Evolutionary conservation across 2,329 filamentous ascomycete species (phyloP).

Genomic region (Fusarium subtropicale): DNA sequence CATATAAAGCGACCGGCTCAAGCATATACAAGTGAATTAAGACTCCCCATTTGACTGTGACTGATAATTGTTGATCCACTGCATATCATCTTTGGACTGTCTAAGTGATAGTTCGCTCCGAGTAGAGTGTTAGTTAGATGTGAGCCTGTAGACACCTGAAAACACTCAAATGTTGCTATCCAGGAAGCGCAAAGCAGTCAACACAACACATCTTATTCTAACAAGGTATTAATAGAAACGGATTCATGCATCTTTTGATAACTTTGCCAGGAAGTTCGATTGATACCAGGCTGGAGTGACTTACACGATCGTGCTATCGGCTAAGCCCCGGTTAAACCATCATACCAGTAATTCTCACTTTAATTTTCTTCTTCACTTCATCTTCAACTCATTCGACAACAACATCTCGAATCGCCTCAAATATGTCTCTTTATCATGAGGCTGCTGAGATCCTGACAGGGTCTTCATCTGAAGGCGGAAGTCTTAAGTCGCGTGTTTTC

Average conservation of each 20-base stretch:
- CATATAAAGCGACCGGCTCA: not conserved
- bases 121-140: not conserved
- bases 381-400: not conserved
- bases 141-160: not conserved
- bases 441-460: slow-evolving; percentile 79
- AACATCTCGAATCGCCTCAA: slow-evolving; percentile 7
- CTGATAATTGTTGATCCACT: not conserved
- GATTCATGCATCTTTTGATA: not conserved
- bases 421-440: slow-evolving; percentile 96
- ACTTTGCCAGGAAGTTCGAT: not conserved
- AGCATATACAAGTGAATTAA: not conserved
- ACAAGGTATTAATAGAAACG: not conserved
- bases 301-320: slow-evolving; percentile 29
- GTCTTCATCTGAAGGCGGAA: slow-evolving; percentile 70
- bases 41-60: not conserved
- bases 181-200: not conserved
- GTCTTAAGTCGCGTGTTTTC: slow-evolving; percentile 88
- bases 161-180: not conserved
- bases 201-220: not conserved
- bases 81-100: not conserved
- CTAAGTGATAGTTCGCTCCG: no score
- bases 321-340: slow-evolving; percentile 32
- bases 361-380: slow-evolving; percentile 34
- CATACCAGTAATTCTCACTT: slow-evolving; percentile 1
- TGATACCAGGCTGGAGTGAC: not conserved